Base-by-base conservation (phyloP, 345 rosid genomes). In the Rhodamnia rubescens region DNA sequence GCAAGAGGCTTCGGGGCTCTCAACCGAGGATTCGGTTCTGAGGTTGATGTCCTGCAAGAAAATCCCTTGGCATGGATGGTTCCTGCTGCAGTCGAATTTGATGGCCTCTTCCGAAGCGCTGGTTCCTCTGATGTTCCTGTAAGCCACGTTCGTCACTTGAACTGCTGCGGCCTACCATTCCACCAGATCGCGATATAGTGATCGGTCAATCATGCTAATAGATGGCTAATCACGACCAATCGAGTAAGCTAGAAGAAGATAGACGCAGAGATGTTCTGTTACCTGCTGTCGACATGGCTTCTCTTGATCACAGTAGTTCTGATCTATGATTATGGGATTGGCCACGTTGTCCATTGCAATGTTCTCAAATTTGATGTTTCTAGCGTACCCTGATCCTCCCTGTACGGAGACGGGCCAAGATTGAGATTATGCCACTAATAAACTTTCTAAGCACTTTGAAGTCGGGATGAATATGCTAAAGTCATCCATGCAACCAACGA, bases 331-430 rank as follows among this genome's bases (percentile, higher is more conserved):
- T 54, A 95, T 95, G 14, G 99, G 99, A 81, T 95, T 95, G 82
- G 83, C 90, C 82, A 97, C 98, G 82, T 97, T 94, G 51, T 80
- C 59, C 97, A 97, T 94, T 6, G 61, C 61, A 3, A 95, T 85
- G 58, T 96, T 92, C 85, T 91, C 92, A 51, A 96, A 96, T 52
- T 86, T 80, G 75, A 96, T 92, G 89, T 93, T 92, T 36, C 82
- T 94, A 7, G 94, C 99, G 85, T 90, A 92, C 27, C 99, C 98
- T 12, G 90, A 93, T 36, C 99, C 99, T 87, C 98, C 99, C 99
- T 95, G 82, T 50, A 82, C 12, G 47, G 26, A 69, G 14, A 69
- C 18, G 80, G 80, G 47, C 18, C 47, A 69, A 74, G 58, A 29
- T 47, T 47, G 64, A 53, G 52, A 32, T 5, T 20, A 49, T 14